Evolutionary conservation across 148 eudicot species (phyloP).

Genomic region (Beta vulgaris): DNA sequence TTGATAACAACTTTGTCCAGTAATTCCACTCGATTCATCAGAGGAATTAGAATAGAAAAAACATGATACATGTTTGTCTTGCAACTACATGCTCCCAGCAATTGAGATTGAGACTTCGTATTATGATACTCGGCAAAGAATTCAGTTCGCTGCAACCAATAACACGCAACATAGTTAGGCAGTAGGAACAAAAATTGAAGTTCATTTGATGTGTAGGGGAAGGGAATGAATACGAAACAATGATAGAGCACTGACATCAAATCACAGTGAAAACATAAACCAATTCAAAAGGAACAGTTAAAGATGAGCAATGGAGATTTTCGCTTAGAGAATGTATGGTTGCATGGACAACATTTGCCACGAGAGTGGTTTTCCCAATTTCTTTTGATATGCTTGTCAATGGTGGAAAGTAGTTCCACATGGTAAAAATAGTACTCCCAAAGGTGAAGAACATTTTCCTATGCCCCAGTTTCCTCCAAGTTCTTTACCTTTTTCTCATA

Average conservation of each 20-base stretch:
- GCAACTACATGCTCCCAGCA: constrained; percentile 4
- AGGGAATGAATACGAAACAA: neutral
- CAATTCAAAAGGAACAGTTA: too few species aligned
- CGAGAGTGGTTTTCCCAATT: too few species aligned
- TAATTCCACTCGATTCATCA: neutral
- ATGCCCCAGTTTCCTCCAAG: too few species aligned
- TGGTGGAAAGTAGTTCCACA: too few species aligned
- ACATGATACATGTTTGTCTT: neutral
- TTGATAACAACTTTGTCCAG: neutral
- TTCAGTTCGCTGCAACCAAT: neutral
- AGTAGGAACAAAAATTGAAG: neutral
- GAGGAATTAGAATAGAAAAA: neutral
- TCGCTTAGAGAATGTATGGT: too few species aligned
- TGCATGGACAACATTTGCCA: too few species aligned
- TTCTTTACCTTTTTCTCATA: too few species aligned
- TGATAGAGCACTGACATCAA: neutral
- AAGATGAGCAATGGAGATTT: too few species aligned
- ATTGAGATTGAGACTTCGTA: neutral
- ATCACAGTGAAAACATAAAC: neutral
- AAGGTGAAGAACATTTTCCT: too few species aligned
- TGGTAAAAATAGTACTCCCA: too few species aligned
- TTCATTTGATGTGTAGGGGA: too few species aligned
- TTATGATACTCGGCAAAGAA: neutral
- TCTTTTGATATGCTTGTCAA: too few species aligned
- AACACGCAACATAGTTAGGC: neutral